These are phyloP conservation scores for Sedum album DNA, from an alignment of 164 flowering plant species.

Conservation along the genomic window DNA sequence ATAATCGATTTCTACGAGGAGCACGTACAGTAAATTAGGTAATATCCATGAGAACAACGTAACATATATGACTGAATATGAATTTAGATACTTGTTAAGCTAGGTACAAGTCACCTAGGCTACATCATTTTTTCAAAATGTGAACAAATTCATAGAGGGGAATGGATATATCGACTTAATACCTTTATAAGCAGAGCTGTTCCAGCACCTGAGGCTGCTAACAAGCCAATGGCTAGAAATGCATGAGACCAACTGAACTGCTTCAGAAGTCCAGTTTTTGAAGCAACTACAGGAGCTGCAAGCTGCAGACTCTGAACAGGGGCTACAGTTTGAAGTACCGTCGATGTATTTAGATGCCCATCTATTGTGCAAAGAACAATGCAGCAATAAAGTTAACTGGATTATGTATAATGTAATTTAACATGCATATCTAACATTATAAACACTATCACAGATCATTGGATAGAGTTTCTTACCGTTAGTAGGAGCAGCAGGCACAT, in stretches of 20 bases:
- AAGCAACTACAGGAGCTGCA: slow-evolving; percentile 34
- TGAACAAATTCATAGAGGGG: not conserved
- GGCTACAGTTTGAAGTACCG: slow-evolving; percentile 38
- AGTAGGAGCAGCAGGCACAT: slow-evolving; percentile 30
- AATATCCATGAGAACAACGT: not conserved
- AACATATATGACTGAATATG: not conserved
- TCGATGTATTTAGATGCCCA: slow-evolving; percentile 38
- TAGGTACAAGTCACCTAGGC: not conserved
- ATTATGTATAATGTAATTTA: not conserved
- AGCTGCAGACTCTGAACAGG: slow-evolving; percentile 47
- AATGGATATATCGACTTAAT: slow-evolving; percentile 10
- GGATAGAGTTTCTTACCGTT: slow-evolving; percentile 33
- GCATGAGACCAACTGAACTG: slow-evolving; percentile 83
- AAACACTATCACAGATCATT: not conserved
- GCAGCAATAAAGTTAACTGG: not conserved
- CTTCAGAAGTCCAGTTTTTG: slow-evolving; percentile 28
- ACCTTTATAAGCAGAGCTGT: slow-evolving; percentile 80
- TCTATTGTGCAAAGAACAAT: slow-evolving; percentile 23
- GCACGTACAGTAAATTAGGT: slow-evolving; percentile 6
- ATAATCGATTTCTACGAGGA: slow-evolving; percentile 51
- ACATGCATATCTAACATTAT: not conserved
- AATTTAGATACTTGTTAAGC: not conserved
- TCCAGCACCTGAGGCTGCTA: slow-evolving; percentile 90
- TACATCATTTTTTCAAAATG: not conserved
- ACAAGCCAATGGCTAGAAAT: slow-evolving; percentile 57